Percentiles rank a stretch among this genome's conserved stretches.
phyloP scores from a whole-genome alignment of 176 grass and related monocot genomes.

The Aegilops tauschii region DNA sequence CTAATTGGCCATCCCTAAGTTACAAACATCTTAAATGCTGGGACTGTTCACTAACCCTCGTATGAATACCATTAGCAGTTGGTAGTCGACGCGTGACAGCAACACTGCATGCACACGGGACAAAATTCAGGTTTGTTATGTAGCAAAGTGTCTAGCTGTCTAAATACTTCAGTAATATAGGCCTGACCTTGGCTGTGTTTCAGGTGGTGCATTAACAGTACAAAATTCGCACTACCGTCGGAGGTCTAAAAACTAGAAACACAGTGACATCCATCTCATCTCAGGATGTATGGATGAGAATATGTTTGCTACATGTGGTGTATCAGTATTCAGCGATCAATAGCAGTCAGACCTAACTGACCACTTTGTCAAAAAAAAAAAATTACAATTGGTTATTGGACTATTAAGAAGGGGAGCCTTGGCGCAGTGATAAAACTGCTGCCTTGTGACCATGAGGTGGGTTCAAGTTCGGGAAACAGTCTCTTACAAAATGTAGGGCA shows the following conservation, averaged over 20 bases:
- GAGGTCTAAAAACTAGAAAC: not conserved
- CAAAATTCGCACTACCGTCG: not conserved
- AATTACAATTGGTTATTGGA: not conserved
- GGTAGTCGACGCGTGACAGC: not conserved
- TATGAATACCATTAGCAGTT: constrained; percentile 7
- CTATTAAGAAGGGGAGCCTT: not conserved
- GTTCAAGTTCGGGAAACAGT: no score
- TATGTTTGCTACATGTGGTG: not conserved
- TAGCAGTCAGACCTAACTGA: constrained; percentile 8
- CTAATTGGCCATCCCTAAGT: not conserved
- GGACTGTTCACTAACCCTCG: not conserved
- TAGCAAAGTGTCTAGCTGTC: not conserved
- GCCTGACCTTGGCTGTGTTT: no score
- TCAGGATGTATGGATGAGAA: not conserved
- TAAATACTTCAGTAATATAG: not conserved
- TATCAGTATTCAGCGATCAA: not conserved
- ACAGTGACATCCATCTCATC: not conserved
- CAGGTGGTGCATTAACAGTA: no score
- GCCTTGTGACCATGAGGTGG: no score
- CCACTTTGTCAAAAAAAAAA: not conserved
- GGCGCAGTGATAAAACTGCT: no score
- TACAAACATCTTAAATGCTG: not conserved
- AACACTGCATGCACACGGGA: not conserved
- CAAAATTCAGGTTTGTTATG: not conserved
- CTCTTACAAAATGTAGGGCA: no score